phyloP scores from a whole-genome alignment of 2,329 filamentous ascomycete species.

The Nemania serpens region DNA sequence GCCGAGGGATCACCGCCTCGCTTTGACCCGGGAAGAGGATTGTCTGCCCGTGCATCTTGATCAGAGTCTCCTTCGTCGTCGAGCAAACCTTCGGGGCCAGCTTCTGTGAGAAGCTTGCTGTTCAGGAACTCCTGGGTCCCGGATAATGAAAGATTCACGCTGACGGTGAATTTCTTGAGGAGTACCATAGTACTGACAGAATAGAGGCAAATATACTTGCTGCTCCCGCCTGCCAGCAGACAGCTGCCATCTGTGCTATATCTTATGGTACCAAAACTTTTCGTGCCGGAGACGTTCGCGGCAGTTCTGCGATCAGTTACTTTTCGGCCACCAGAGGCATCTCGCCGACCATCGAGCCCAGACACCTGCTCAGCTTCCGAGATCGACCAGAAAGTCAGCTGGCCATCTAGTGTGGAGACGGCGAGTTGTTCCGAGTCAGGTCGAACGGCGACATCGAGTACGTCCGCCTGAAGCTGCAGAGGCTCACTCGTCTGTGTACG shows the following conservation, averaged over 20 bases:
- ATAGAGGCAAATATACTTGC: slow-evolving; percentile 98
- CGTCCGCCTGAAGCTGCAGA: slow-evolving; percentile 87
- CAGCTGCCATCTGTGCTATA: slow-evolving; percentile 95
- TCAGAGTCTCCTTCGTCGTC: slow-evolving; percentile 88
- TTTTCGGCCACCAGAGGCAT: slow-evolving; percentile 91
- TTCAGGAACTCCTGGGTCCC: slow-evolving; percentile 98
- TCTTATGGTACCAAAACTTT: slow-evolving; percentile 83
- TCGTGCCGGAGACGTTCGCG: slow-evolving; percentile 87
- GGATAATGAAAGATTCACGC: slow-evolving; percentile 91
- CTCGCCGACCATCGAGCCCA: slow-evolving; percentile 85
- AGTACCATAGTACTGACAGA: slow-evolving; percentile 91
- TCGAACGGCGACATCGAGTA: slow-evolving; percentile 82
- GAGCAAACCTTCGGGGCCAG: slow-evolving; percentile 80
- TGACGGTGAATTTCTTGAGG: slow-evolving; percentile 94
- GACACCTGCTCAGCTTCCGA: slow-evolving; percentile 84
- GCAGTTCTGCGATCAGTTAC: slow-evolving; percentile 86
- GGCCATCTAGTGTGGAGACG: slow-evolving; percentile 89
- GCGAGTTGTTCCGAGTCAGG: slow-evolving; percentile 92
- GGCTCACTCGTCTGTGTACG: slow-evolving; percentile 95
- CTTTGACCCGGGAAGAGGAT: slow-evolving; percentile 80
- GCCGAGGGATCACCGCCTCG: slow-evolving; percentile 81
- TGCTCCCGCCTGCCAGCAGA: slow-evolving; percentile 88
- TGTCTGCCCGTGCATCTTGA: slow-evolving; percentile 80
- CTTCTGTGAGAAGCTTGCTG: slow-evolving; percentile 88
- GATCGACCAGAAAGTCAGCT: slow-evolving; percentile 93